Base-by-base conservation (phyloP, 2,329 filamentous ascomycete species). In the Massarina eburnea region DNA sequence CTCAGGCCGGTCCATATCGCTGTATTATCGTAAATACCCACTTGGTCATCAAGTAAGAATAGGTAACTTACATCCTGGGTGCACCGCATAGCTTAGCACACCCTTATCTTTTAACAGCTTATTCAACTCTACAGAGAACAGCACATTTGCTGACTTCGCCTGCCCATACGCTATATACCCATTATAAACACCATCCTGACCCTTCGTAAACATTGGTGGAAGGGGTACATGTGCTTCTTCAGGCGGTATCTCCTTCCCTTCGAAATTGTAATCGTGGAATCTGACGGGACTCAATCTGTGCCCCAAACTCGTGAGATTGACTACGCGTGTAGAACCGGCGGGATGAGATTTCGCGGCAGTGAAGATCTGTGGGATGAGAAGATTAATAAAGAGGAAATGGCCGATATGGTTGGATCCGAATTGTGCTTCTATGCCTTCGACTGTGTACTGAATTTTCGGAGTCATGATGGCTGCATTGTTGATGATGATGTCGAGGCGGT, bases 401-500 rank as follows among this genome's bases (percentile, higher is more conserved):
- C 74, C 76, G 29, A 78, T 59, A 51, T 78, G 73, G 46, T 77
- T 77, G 3, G 66, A 71, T 18, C 72, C 76, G 39, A 78, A 73
- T 43, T 77, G 73, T 7, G 71, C 64, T 56, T 79, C 76, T 45
- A 75, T 74, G n/a, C 71, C 73, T 35, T 78, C 73, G 20, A 58
- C 53, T 0, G 75, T 76, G 0, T 57, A 50, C 8, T 55, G 60
- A 2, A 46, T 52, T 15, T 41, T 55, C 6, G 45, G 52, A 2
- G 61, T 61, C 62, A 66, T 71, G 35, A 76, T 51, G 20, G 68
- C 75, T 1, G 75, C 75, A 41, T 77, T 76, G 53, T 71, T 67
- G 48, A 76, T 70, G n/a, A 76, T 62, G 15, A 76, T 54, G 46
- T 77, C 72, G 9, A 77, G 58, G n/a, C 41, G 54, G 15, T 66